Base-by-base conservation (phyloP, 306 rosid species). In the Luffa aegyptiaca region DNA sequence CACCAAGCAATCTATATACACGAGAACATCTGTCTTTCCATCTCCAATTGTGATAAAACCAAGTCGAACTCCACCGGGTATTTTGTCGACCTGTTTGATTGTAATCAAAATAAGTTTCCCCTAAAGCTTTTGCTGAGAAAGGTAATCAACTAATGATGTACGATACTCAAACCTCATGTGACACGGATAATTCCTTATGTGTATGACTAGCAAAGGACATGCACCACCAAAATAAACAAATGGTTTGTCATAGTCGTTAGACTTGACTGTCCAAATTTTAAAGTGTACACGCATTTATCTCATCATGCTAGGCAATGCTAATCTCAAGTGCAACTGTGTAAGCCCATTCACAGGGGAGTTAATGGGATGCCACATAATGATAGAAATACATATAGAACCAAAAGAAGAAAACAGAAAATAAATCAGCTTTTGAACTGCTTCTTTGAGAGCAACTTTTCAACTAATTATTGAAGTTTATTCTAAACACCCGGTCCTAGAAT, bases 1-100 rank as follows among this genome's bases (percentile, higher is more conserved):
- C 68, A 95, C 94, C 85, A 95, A 77, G 79, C 97, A 93, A 66
- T 95, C 97, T 81, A 95, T 95, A 79, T 93, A 88, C 85, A 89
- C 97, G 26, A 68, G 91, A 68, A 95, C 97, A 81, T 95, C 91
- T 1, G 93, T 90, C 84, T 87, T 82, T 61, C 96, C 98, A 82
- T 94, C 95, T 18, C 78, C 99, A 48, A 93, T 87, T 9, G 88
- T 86, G 51, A 95, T 89, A 80, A 95, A 95, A 21, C 99, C 93
- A 79, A 95, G 81, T 72, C 97, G 90, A 80, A 91, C 89, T 85
- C 98, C 98, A 82, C 97, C 90, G 12, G 88, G 79, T 66, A 95
- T 87, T 82, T 91, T 95, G 85, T 95, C 99, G 11, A 95, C 93
- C 99, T 93, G 85, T 77, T 79, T 51, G 75, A 79, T 84, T 75